Conservation (phyloP, 768 basidiomycete species). For the Lepiota brunneoincarnata region DNA sequence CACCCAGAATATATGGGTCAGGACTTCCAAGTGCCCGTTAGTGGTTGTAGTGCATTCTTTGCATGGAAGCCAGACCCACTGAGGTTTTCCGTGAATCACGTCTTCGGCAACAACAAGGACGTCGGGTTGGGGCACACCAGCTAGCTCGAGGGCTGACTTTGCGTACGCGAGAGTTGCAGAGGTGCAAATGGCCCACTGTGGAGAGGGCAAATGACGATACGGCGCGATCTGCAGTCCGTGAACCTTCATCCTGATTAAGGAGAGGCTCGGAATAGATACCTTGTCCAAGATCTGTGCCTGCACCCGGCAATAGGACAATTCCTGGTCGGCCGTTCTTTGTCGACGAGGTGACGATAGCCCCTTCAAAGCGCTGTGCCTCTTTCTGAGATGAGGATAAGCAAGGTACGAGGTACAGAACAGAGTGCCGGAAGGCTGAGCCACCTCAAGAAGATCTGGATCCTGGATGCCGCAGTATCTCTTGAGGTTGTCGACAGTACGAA, state of each 20-base stretch:
- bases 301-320: constrained; percentile 76
- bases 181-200: constrained; percentile 87
- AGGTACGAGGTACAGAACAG: constrained; percentile 4
- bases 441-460: constrained; percentile 69
- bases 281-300: constrained; percentile 52
- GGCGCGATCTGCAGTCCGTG: constrained; percentile 31
- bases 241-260: constrained; percentile 2
- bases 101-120: constrained; percentile 83
- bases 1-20: constrained; percentile 89
- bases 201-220: constrained; percentile 43
- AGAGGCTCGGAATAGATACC: constrained; percentile 29
- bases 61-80: constrained; percentile 10
- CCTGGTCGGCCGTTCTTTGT: constrained; percentile 51
- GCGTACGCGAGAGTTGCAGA: constrained; percentile 82
- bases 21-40: constrained; percentile 35
- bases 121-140: constrained; percentile 67
- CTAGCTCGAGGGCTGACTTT: constrained; percentile 60
- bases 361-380: constrained; percentile 78
- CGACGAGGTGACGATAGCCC: constrained; percentile 68
- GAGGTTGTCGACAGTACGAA: constrained; percentile 82
- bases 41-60: not conserved
- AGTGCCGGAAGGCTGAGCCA: constrained; percentile 22
- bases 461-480: constrained; percentile 65
- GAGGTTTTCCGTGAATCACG: constrained; percentile 79
- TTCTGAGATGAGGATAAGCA: constrained; percentile 35